Evolutionary conservation across 257 asterid species (phyloP).

Genomic region (Solanum tacnaense): DNA sequence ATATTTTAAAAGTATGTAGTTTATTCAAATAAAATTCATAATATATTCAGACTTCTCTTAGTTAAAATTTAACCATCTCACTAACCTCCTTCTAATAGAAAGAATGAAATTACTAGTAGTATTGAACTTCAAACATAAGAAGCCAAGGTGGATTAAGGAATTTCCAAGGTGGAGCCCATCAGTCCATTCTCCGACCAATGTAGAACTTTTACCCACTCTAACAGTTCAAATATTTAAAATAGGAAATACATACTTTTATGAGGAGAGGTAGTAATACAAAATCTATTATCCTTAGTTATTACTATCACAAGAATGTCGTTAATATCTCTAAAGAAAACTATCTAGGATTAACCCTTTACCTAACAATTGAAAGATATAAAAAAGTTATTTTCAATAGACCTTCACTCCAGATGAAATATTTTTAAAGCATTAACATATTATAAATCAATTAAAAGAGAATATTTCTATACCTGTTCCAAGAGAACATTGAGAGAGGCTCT

Average conservation of each 20-base stretch:
- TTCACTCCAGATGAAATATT: not conserved
- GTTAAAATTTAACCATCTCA: not conserved
- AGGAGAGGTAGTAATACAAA: too few species aligned
- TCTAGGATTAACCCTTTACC: too few species aligned
- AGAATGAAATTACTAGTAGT: not conserved
- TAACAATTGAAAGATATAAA: too few species aligned
- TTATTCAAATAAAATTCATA: not conserved
- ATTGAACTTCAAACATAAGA: not conserved
- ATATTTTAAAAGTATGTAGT: too few species aligned
- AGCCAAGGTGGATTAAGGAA: not conserved
- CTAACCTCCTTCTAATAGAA: not conserved
- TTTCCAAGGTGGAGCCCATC: too few species aligned
- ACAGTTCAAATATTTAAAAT: not conserved
- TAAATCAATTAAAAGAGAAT: not conserved
- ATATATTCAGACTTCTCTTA: not conserved
- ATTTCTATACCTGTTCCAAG: slow-evolving; percentile 56
- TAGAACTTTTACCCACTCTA: too few species aligned
- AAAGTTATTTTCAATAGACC: not conserved
- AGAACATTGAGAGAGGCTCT: slow-evolving; percentile 50
- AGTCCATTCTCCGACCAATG: too few species aligned
- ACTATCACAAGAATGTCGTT: too few species aligned
- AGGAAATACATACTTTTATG: too few species aligned
- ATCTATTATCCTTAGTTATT: too few species aligned
- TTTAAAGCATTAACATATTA: not conserved
- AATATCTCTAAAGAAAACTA: too few species aligned